phyloP scores from a whole-genome alignment of 768 basidiomycete species.

The Leccinum obscurum region DNA sequence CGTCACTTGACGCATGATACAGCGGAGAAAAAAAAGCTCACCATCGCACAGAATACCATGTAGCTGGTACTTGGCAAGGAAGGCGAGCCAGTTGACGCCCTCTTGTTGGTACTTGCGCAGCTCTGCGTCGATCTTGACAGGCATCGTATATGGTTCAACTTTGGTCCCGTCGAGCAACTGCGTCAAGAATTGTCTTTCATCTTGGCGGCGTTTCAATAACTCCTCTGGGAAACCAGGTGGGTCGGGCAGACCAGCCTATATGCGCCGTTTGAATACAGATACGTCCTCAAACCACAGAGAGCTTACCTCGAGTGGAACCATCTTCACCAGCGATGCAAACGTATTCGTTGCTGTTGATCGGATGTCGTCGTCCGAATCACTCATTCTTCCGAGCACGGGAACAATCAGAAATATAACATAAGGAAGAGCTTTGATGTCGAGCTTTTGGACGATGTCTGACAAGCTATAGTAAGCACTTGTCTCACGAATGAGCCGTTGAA shows the following conservation, averaged over 20 bases:
- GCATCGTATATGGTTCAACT: slow-evolving; percentile 86
- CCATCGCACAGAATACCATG: slow-evolving; percentile 99
- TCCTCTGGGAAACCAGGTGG: slow-evolving; percentile 91
- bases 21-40: slow-evolving; percentile 35
- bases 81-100: slow-evolving; percentile 98
- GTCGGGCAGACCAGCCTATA: slow-evolving; percentile 92
- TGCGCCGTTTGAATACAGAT: background rate
- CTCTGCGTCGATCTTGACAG: slow-evolving; percentile 88
- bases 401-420: slow-evolving; percentile 98
- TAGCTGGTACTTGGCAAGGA: slow-evolving; percentile 95
- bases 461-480: slow-evolving; percentile 15
- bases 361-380: slow-evolving; percentile 88
- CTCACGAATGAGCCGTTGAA: background rate
- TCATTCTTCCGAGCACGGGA: slow-evolving; percentile 96
- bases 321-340: slow-evolving; percentile 95
- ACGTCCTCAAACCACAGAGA: background rate
- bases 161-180: slow-evolving; percentile 95
- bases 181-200: slow-evolving; percentile 87
- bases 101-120: slow-evolving; percentile 97
- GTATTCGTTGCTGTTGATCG: slow-evolving; percentile 95
- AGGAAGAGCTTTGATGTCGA: slow-evolving; percentile 93
- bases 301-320: slow-evolving; percentile 93
- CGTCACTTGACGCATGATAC: background rate
- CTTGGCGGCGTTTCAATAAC: slow-evolving; percentile 79
- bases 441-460: slow-evolving; percentile 83